Percentiles rank a stretch among this genome's conserved stretches.
phyloP scores from a whole-genome alignment of 441 rosid genomes.

The Macaranga tanarius region DNA sequence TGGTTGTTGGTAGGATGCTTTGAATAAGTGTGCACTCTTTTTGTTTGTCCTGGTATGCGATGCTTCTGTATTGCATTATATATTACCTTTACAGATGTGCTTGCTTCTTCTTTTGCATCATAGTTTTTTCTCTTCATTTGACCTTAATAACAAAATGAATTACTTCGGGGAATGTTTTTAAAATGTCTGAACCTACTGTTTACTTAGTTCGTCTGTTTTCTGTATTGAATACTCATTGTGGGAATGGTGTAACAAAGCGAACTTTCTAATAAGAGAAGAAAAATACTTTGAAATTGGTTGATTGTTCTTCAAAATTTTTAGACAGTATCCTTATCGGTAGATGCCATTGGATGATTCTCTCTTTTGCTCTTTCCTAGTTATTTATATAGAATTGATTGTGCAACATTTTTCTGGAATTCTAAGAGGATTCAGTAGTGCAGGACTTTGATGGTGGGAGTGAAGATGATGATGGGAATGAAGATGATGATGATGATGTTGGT shows the following conservation, averaged over 20 bases:
- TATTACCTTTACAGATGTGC: neutral
- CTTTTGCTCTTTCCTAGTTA: neutral
- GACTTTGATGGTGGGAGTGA: slow-evolving; percentile 47
- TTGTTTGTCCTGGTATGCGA: neutral
- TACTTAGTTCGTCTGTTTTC: neutral
- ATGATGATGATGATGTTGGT: slow-evolving; percentile 29
- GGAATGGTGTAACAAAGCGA: neutral
- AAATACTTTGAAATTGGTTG: neutral
- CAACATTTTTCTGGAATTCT: slow-evolving; percentile 3
- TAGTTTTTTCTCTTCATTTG: neutral
- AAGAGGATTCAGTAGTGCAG: slow-evolving; percentile 35
- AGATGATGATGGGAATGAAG: slow-evolving; percentile 42
- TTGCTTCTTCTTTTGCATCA: neutral
- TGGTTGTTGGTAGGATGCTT: neutral
- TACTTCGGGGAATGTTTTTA: neutral
- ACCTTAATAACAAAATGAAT: neutral
- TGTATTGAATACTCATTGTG: neutral
- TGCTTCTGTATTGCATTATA: neutral
- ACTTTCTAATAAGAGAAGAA: neutral
- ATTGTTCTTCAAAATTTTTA: slow-evolving; percentile 12
- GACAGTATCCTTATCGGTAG: neutral
- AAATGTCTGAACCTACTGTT: neutral
- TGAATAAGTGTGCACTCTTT: neutral
- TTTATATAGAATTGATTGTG: neutral
- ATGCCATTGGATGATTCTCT: neutral